Evolutionary conservation across 225 moss, liverwort and hornwort species (phyloP).

Genomic region (Climacium dendroides): DNA sequence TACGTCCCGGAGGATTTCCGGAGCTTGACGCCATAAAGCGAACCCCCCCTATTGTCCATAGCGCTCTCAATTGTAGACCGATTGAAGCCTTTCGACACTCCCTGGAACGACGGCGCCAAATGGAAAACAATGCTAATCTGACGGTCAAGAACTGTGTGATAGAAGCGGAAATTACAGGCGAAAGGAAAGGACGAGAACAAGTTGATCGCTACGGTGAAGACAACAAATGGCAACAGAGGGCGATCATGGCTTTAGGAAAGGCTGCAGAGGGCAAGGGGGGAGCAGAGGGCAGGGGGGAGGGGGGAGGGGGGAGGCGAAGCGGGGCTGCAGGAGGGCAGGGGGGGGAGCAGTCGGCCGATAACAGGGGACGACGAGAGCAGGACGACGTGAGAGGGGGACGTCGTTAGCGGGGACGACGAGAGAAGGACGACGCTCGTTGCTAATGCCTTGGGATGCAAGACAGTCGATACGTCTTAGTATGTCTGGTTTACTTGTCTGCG

Average conservation of each 20-base stretch:
- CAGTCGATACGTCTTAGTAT: not conserved
- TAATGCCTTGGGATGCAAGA: not conserved
- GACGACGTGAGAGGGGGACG: not conserved
- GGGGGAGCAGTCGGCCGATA: not conserved
- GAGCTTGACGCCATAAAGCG: not conserved
- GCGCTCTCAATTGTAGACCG: not conserved
- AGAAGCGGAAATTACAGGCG: not conserved
- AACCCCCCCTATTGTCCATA: not conserved
- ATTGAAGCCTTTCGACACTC: not conserved
- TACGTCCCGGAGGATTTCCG: rapidly evolving
- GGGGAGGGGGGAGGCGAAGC: rapidly evolving
- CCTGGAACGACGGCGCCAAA: not conserved
- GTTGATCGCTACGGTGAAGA: not conserved
- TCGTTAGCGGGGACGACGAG: not conserved
- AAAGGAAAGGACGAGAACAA: not conserved
- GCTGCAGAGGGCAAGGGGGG: too few species aligned
- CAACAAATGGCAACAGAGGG: not conserved
- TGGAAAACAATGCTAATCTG: not conserved
- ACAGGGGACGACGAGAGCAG: not conserved
- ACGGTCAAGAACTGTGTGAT: too few species aligned
- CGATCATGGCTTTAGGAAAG: not conserved
- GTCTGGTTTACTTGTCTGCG: not conserved
- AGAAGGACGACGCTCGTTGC: not conserved
- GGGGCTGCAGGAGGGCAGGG: too few species aligned
- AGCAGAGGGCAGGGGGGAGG: too few species aligned